A percentile compares a stretch with the other conserved stretches of the same genome.
phyloP scores from a whole-genome alignment of 768 basidiomycete genomes.

The Cantharellus cinnabarinus region DNA sequence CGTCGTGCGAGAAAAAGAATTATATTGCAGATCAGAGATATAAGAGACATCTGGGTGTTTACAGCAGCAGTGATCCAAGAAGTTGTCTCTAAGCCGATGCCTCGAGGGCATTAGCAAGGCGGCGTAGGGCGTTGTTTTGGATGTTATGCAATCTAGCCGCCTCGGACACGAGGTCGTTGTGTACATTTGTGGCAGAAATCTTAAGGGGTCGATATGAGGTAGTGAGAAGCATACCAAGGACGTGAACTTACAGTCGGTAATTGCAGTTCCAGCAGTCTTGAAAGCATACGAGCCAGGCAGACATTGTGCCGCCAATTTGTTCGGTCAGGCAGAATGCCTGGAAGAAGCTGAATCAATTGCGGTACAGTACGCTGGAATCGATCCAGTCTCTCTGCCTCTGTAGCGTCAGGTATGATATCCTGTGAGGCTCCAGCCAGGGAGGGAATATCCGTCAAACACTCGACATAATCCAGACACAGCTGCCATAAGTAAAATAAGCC shows the following conservation, averaged over 20 bases:
- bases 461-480: conserved; percentile 4
- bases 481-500: not conserved
- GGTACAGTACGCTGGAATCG: conserved; percentile 39
- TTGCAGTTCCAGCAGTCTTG: conserved; percentile 29
- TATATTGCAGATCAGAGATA: too few species aligned
- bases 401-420: conserved; percentile 24
- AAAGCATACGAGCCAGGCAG: conserved; percentile 53
- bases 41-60: too few species aligned
- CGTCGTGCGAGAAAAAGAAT: too few species aligned
- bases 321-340: conserved; percentile 40
- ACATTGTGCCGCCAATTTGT: conserved; percentile 44
- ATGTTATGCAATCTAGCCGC: conserved; percentile 42
- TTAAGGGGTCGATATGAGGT: not conserved
- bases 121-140: conserved; percentile 38
- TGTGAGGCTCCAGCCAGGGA: conserved; percentile 12
- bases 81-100: not conserved
- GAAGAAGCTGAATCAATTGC: conserved; percentile 43
- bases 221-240: not conserved
- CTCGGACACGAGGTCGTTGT: conserved; percentile 29
- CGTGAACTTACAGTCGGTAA: not conserved
- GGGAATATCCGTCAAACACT: conserved; percentile 8
- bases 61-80: not conserved
- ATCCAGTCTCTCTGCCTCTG: conserved; percentile 34
- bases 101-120: conserved; percentile 25
- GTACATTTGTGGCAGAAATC: conserved; percentile 20